Percentiles rank a stretch among this genome's conserved stretches.
Conservation (phyloP, 2,329 filamentous ascomycete genomes). For the Zymoseptoria ardabiliae region DNA sequence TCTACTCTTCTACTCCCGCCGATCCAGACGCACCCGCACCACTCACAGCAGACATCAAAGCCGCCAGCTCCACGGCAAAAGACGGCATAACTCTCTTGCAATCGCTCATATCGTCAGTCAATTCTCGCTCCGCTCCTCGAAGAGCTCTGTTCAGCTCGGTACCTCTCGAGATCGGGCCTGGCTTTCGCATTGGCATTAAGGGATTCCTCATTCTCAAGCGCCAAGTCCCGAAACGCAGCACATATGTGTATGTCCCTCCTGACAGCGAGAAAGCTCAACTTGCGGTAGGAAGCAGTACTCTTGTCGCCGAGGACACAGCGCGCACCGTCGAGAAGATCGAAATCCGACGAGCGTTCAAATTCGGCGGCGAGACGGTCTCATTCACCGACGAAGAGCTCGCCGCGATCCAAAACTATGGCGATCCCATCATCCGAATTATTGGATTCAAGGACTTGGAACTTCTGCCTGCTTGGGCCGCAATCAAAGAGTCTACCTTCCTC, state of each 20-base stretch:
- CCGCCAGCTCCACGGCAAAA: slow-evolving; percentile 53
- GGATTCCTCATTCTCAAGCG: slow-evolving; percentile 85
- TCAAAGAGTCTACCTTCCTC: slow-evolving; percentile 82
- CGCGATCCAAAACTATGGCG: slow-evolving; percentile 69
- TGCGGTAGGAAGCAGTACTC: slow-evolving; percentile 63
- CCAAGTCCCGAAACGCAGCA: slow-evolving; percentile 72
- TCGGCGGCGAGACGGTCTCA: slow-evolving; percentile 80
- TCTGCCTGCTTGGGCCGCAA: slow-evolving; percentile 75
- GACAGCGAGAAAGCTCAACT: slow-evolving; percentile 81
- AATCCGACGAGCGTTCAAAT: slow-evolving; percentile 88
- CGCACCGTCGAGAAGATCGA: slow-evolving; percentile 71
- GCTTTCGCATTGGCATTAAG: slow-evolving; percentile 80
- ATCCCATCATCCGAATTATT: slow-evolving; percentile 77
- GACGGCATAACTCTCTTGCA: slow-evolving; percentile 73
- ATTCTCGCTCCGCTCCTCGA: slow-evolving; percentile 80
- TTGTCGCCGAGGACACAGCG: slow-evolving; percentile 69
- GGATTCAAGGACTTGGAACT: slow-evolving; percentile 79
- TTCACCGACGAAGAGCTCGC: slow-evolving; percentile 82
- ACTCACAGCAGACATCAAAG: slow-evolving; percentile 47
- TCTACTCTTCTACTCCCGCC: slow-evolving; percentile 66
- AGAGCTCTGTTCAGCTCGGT: slow-evolving; percentile 79
- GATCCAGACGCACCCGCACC: slow-evolving; percentile 61
- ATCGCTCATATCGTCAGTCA: slow-evolving; percentile 78
- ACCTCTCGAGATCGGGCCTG: slow-evolving; percentile 80
- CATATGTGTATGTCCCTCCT: slow-evolving; percentile 67